Evolutionary conservation across 169 alveolate genomes (phyloP), one percentile per base, ranked within the genome.

Genomic region (Plasmodium inui): DNA sequence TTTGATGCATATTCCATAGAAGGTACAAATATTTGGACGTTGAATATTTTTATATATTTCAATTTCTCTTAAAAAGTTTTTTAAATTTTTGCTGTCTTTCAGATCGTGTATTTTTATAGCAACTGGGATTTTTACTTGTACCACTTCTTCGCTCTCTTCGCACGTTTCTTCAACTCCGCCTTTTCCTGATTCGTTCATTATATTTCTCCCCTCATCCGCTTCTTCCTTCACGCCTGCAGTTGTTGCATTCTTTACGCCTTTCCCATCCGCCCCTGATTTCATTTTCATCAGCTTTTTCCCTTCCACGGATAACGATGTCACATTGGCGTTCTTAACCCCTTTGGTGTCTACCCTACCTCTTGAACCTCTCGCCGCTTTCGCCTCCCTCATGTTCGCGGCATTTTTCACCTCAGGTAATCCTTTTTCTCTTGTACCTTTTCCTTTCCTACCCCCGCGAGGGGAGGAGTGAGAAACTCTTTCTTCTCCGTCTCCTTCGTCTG

Each of bases 41-140:
- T 89, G 89, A 6, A 89, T 41, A 80, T 89, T 89, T 79, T 89
- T 89, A 89, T 89, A 89, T 89, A 89, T 89, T 89, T 89, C 94
- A 3, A 89, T 78, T 89, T 89, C 94, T 80, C 94, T 89, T 34
- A 89, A 80, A 81, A 89, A 89, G 71, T 89, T 89, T 81, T 89
- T 89, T 80, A 89, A 61, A 81, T 89, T 89, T 55, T 80, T 81
- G 53, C 90, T 89, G 55, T 78, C 90, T 53, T 89, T 81, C 53
- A 89, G 53, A 19, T 89, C 94, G 32, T 89, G 94, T 55, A 89
- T 81, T 89, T 89, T 89, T 17, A 89, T 70, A 79, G 94, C 94
- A 5, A 89, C 94, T 9, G 93, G 93, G 0, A 57, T 86, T 73
- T 86, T 74, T 39, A 86, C 57, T 41, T 76, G 41, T 1, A 86